These are phyloP conservation scores for Komagataella populi DNA, from an alignment of 805 yeast genomes.

Conservation along the genomic window DNA sequence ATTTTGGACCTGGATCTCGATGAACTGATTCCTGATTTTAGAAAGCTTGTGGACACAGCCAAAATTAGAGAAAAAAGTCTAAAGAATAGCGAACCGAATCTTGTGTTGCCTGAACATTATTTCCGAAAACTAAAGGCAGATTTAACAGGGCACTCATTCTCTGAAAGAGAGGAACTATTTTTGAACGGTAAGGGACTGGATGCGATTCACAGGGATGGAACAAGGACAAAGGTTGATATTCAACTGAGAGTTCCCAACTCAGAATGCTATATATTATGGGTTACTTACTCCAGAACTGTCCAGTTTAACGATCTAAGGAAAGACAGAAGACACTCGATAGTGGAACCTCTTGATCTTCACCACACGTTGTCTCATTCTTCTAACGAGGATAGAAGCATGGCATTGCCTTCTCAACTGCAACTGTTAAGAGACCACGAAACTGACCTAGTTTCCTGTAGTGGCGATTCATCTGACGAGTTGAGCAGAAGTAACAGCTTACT, in stretches of 20 bases:
- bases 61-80: constrained; percentile 22
- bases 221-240: constrained; percentile 51
- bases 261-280: constrained; percentile 62
- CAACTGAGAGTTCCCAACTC: constrained; percentile 61
- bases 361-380: neutral
- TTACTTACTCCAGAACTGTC: constrained; percentile 57
- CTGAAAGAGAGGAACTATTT: constrained; percentile 37
- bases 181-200: constrained; percentile 51
- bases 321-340: neutral
- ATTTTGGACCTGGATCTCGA: constrained; percentile 36
- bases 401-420: constrained; percentile 42
- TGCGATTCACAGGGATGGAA: constrained; percentile 63
- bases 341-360: neutral
- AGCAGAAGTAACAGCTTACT: constrained; percentile 5
- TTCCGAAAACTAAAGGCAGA: constrained; percentile 58
- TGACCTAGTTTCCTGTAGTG: constrained; percentile 16
- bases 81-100: constrained; percentile 36
- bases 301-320: constrained; percentile 1
- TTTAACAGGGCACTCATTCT: constrained; percentile 11
- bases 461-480: constrained; percentile 11
- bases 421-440: constrained; percentile 25
- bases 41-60: constrained; percentile 29
- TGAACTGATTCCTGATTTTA: constrained; percentile 49
- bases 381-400: neutral
- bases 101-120: constrained; percentile 84